phyloP scores from a whole-genome alignment of 352 stramenopile genomes.

The Globisporangium sylvaticum region DNA sequence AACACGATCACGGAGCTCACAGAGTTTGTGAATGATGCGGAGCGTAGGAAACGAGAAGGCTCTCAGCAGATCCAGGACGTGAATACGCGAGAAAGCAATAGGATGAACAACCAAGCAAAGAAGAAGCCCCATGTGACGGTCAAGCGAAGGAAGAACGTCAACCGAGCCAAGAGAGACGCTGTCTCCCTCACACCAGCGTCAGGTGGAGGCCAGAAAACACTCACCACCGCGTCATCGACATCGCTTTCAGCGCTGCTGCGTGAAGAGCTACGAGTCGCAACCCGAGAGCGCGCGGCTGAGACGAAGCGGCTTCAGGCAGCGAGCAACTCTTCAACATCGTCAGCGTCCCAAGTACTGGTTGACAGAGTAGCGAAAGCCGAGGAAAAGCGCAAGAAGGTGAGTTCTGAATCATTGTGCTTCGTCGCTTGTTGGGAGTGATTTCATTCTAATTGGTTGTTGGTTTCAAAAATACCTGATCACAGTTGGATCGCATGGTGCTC shows the following conservation, averaged over 20 bases:
- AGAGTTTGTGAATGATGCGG: constrained; percentile 31
- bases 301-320: neutral
- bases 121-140: neutral
- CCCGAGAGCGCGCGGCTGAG: constrained; percentile 10
- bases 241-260: constrained; percentile 36
- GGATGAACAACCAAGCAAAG: neutral
- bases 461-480: neutral
- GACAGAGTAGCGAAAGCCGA: constrained; percentile 40
- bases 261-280: constrained; percentile 26
- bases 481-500: constrained; percentile 64
- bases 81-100: neutral
- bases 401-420: neutral
- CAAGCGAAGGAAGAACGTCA: constrained; percentile 4
- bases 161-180: neutral
- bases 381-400: constrained; percentile 61
- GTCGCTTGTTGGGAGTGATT: neutral
- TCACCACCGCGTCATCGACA: constrained; percentile 9
- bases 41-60: constrained; percentile 25
- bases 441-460: neutral
- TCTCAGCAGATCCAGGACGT: neutral
- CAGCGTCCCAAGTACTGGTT: constrained; percentile 27
- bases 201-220: neutral
- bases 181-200: neutral
- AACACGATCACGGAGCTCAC: constrained; percentile 21
- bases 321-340: constrained; percentile 10